These are phyloP conservation scores for Tolypocladium ophioglossoides DNA, from an alignment of 2,329 filamentous ascomycete genomes.

Conservation along the genomic window DNA sequence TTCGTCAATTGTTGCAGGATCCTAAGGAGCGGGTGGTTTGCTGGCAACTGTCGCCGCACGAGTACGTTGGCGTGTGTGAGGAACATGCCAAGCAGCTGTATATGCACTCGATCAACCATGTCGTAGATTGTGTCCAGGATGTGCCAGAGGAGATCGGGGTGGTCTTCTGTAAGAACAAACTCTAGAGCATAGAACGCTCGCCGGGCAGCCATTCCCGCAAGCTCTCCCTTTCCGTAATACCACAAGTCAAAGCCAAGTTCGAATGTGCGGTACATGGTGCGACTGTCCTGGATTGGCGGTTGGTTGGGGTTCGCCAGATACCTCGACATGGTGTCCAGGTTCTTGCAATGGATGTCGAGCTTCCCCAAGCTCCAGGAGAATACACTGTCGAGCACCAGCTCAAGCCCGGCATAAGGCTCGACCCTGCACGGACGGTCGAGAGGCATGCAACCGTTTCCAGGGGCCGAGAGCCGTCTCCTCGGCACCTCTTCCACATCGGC, in stretches of 20 bases:
- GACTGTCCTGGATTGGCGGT: slow-evolving; percentile 26
- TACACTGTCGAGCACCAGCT: slow-evolving; percentile 22
- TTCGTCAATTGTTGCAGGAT: slow-evolving; percentile 20
- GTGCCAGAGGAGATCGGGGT: slow-evolving; percentile 27
- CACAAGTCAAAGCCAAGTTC: slow-evolving; percentile 27
- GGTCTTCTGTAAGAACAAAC: slow-evolving; percentile 24
- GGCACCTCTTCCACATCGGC: slow-evolving; percentile 1
- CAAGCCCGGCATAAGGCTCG: slow-evolving; percentile 17
- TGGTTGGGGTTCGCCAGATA: slow-evolving; percentile 23
- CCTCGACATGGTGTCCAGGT: slow-evolving; percentile 23
- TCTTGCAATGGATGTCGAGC: slow-evolving; percentile 15
- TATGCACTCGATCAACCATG: slow-evolving; percentile 23
- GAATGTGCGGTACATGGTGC: slow-evolving; percentile 28
- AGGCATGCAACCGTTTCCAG: slow-evolving; percentile 6
- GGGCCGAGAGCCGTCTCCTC: not conserved
- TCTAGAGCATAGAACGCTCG: slow-evolving; percentile 24
- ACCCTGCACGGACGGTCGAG: slow-evolving; percentile 12
- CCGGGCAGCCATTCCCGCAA: slow-evolving; percentile 25
- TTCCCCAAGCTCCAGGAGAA: slow-evolving; percentile 24
- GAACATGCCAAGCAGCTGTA: slow-evolving; percentile 23
- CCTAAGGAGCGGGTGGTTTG: slow-evolving; percentile 20
- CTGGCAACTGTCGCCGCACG: slow-evolving; percentile 16
- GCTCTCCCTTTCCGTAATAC: slow-evolving; percentile 21
- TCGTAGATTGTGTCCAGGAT: slow-evolving; percentile 27
- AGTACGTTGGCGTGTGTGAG: slow-evolving; percentile 20